Evolutionary conservation across 108 stramenopile genomes (phyloP).

Genomic region (Chaetoceros muelleri): DNA sequence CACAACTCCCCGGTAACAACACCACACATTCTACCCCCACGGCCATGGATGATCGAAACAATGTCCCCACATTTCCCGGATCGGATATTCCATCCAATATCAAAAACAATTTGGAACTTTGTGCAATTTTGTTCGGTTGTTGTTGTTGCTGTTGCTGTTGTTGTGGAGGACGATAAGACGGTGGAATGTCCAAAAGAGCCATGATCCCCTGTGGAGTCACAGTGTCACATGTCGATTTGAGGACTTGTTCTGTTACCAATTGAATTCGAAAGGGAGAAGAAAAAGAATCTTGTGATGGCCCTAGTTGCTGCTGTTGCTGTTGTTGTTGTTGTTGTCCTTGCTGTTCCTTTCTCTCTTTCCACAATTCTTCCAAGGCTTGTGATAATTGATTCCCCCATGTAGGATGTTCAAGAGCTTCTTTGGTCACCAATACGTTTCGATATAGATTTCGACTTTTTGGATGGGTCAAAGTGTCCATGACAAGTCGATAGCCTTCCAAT

Average conservation of each 20-base stretch:
- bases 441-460: conserved; percentile 42
- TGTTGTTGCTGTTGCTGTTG: no score
- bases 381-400: conserved; percentile 8
- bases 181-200: conserved; percentile 61
- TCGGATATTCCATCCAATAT: conserved; percentile 80
- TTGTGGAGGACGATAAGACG: conserved; percentile 9
- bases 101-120: conserved; percentile 28
- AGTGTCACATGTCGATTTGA: conserved; percentile 53
- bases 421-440: conserved; percentile 48
- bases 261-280: conserved; percentile 18
- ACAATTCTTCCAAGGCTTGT: conserved; percentile 12
- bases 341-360: conserved; percentile 8
- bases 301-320: not conserved
- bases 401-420: conserved; percentile 11
- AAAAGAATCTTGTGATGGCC: not conserved
- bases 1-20: conserved; percentile 61
- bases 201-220: conserved; percentile 75
- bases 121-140: conserved; percentile 7
- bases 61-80: conserved; percentile 81
- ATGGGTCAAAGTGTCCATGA: conserved; percentile 64
- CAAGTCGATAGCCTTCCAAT: conserved; percentile 72
- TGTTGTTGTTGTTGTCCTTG: not conserved
- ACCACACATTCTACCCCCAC: conserved; percentile 50
- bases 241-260: conserved; percentile 46
- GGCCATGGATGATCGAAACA: conserved; percentile 60